phyloP scores from a whole-genome alignment of 2,329 filamentous ascomycete species.

The Pseudogymnoascus sp. region DNA sequence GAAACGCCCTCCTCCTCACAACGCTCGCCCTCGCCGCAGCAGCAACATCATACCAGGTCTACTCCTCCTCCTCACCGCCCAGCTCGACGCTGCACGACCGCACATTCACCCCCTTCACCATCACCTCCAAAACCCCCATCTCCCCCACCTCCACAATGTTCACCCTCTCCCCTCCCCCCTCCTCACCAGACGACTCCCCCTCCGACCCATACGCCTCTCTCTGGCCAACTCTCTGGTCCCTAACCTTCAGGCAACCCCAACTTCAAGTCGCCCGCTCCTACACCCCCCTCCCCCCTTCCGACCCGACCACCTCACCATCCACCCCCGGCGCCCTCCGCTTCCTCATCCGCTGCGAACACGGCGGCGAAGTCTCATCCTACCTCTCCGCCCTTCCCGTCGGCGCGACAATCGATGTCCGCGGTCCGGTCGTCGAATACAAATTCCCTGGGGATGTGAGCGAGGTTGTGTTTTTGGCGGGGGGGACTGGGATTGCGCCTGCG shows the following conservation, averaged over 20 bases:
- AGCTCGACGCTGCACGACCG: neutral
- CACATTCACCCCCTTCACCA: slow-evolving; percentile 55
- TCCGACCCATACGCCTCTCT: too few species aligned
- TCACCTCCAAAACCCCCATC: slow-evolving; percentile 52
- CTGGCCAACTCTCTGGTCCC: too few species aligned
- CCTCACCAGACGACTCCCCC: slow-evolving; percentile 36
- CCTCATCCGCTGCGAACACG: slow-evolving; percentile 66
- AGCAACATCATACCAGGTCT: neutral
- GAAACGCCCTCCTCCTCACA: neutral
- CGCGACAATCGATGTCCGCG: slow-evolving; percentile 63
- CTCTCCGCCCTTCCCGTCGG: slow-evolving; percentile 57
- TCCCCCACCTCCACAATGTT: slow-evolving; percentile 63
- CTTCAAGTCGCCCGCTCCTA: slow-evolving; percentile 88
- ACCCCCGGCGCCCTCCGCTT: slow-evolving; percentile 50
- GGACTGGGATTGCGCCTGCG: slow-evolving; percentile 86
- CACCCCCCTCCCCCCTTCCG: slow-evolving; percentile 65
- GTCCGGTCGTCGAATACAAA: slow-evolving; percentile 64
- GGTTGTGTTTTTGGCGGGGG: slow-evolving; percentile 80
- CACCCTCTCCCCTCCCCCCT: slow-evolving; percentile 43
- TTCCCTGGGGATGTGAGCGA: slow-evolving; percentile 43
- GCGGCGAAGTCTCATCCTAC: slow-evolving; percentile 81
- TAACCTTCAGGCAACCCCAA: slow-evolving; percentile 34
- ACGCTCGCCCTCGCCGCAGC: neutral
- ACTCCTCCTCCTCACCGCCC: neutral
- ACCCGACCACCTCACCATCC: slow-evolving; percentile 15